phyloP scores from a whole-genome alignment of 2,329 filamentous ascomycete genomes.

The Botrytis aclada region DNA sequence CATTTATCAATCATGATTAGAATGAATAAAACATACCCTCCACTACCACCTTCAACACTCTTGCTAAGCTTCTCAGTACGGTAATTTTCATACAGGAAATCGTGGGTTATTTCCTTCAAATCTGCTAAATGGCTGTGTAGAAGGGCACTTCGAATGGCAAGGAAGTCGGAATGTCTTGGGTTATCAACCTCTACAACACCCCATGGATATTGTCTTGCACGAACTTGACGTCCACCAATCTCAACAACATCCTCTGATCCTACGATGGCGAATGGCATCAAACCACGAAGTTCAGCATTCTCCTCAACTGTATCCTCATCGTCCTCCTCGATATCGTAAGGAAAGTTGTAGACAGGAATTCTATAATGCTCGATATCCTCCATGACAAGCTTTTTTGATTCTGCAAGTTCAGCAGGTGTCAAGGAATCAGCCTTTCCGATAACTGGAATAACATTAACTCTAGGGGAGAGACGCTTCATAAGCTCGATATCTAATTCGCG shows the following conservation, averaged over 20 bases:
- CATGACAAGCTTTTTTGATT: slow-evolving; percentile 99
- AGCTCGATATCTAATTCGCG: slow-evolving; percentile 99
- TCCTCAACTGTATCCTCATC: slow-evolving; percentile 99
- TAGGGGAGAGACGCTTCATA: slow-evolving; percentile 97
- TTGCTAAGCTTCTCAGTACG: slow-evolving; percentile 99
- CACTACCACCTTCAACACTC: slow-evolving; percentile 89
- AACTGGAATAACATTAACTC: slow-evolving; percentile 98
- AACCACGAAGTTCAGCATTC: slow-evolving; percentile 91
- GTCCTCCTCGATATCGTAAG: slow-evolving; percentile 98
- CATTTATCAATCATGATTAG: slow-evolving; percentile 36
- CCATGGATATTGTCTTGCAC: slow-evolving; percentile 97
- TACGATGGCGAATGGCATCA: slow-evolving; percentile 99
- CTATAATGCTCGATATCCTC: slow-evolving; percentile 99
- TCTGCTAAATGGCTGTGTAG: slow-evolving; percentile 97
- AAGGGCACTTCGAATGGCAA: slow-evolving; percentile 93
- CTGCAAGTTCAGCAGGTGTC: slow-evolving; percentile 91
- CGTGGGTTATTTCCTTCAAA: slow-evolving; percentile 98
- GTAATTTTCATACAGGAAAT: slow-evolving; percentile 99
- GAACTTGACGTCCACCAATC: slow-evolving; percentile 86
- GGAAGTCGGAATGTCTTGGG: slow-evolving; percentile 96
- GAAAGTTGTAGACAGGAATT: slow-evolving; percentile 99
- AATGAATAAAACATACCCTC: slow-evolving; percentile 64
- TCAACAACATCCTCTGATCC: slow-evolving; percentile 94
- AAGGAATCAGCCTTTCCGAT: slow-evolving; percentile 98
- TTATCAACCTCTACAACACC: slow-evolving; percentile 99